Evolutionary conservation across 805 yeast species (phyloP), one percentile per base, ranked within the genome.

Genomic region (Candida argentea): DNA sequence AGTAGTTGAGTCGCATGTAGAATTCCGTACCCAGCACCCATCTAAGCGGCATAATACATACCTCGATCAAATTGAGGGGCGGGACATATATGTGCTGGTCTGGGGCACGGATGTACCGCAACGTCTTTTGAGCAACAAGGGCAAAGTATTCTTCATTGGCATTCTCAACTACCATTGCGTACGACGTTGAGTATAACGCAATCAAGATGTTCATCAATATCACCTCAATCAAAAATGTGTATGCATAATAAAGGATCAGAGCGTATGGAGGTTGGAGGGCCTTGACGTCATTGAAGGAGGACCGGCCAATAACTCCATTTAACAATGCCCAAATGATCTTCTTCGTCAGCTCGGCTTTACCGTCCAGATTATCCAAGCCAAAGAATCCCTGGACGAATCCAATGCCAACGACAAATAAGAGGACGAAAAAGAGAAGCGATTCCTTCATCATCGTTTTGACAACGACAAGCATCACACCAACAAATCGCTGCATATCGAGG

Each of bases 401-500:
- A 27, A 79, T 48, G 36, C 79, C 74, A 20, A 85, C 75, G 32
- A 84, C 70, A 6, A 67, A 57, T 31, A 85, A 60, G 38, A 85
- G 56, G 25, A 82, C 79, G 46, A 85, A 85, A 57, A 85, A 85
- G 9, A 84, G 65, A n/a, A 82, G 49, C 2, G 91, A 78, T 50
- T 85, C 95, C 42, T 78, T 75, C 83, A 85, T 77, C 84, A 85
- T 79, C 32, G 76, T 77, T 44, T 82, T 82, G 27, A 82, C 57
- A 4, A 85, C 89, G 16, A 85, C 89, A 37, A 85, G 69, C 85
- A 85, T 80, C 2, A 86, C 83, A 22, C 95, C 95, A 27, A 84
- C 82, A 50, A 85, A 84, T 40, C 70, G 69, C 38, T 76, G 74
- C 7, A 87, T 79, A 47, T 85, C 95, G 41, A 84, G 64, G 52